These are phyloP conservation scores for Paecilomyces sp. DNA, from an alignment of 2,329 filamentous ascomycete species.

Conservation along the genomic window DNA sequence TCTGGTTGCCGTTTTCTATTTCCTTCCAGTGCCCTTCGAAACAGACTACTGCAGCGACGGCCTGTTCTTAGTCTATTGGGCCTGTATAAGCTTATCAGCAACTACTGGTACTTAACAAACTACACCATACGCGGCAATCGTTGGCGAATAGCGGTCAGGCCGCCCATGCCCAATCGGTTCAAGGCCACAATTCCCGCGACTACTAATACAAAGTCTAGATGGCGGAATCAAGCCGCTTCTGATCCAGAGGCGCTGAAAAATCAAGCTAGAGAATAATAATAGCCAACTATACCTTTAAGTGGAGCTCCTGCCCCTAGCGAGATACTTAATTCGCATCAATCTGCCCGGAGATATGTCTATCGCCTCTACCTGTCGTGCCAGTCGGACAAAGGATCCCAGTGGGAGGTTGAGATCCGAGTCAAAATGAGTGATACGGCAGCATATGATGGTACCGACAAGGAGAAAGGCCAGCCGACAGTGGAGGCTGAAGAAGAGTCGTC, in stretches of 20 bases:
- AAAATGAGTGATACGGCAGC: background rate
- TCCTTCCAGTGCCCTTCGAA: background rate
- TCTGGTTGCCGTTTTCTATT: background rate
- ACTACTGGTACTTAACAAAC: no score
- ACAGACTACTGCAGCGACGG: background rate
- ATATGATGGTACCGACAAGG: background rate
- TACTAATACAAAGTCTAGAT: background rate
- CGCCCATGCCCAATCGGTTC: background rate
- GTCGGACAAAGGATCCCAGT: background rate
- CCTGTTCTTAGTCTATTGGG: background rate
- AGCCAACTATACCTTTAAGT: background rate
- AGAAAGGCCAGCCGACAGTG: background rate
- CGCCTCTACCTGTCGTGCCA: background rate
- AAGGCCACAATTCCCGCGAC: background rate
- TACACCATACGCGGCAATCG: background rate
- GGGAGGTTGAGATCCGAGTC: background rate
- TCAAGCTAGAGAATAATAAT: background rate
- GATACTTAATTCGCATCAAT: background rate
- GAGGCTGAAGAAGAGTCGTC: background rate
- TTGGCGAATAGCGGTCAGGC: background rate
- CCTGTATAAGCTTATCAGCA: background rate
- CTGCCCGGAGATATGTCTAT: background rate
- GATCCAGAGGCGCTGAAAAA: background rate
- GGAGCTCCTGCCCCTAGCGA: background rate
- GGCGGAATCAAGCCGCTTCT: background rate